Evolutionary conservation across 108 stramenopile species (phyloP).

Genomic region (Poteriospumella lacustris): DNA sequence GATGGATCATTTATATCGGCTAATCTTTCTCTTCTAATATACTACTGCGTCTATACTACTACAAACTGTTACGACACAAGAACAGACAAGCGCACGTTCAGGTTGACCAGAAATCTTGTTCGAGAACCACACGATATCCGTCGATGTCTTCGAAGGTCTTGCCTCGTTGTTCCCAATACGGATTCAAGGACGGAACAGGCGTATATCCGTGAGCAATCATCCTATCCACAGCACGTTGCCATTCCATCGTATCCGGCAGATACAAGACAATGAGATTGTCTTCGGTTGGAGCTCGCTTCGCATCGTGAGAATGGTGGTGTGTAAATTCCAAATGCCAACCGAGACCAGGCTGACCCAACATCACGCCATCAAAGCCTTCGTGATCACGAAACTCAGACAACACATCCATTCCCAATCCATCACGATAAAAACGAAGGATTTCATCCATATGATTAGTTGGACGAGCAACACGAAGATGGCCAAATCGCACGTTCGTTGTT

Average conservation of each 20-base stretch:
- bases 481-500: background rate
- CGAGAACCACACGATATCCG: background rate
- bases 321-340: background rate
- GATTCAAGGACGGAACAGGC: background rate
- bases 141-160: background rate
- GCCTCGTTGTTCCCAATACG: background rate
- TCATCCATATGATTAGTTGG: background rate
- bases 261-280: background rate
- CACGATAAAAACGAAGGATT: background rate
- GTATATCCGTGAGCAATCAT: background rate
- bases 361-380: background rate
- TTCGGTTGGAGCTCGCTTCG: background rate
- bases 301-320: background rate
- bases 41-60: too few species aligned
- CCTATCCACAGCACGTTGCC: background rate
- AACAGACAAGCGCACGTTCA: too few species aligned
- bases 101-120: too few species aligned
- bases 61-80: too few species aligned
- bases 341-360: background rate
- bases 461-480: background rate
- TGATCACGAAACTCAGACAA: background rate
- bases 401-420: background rate
- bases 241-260: background rate
- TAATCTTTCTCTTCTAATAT: too few species aligned
- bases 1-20: too few species aligned